Base-by-base conservation (phyloP, 306 rosid species). In the Trichosanthes cucumerina region DNA sequence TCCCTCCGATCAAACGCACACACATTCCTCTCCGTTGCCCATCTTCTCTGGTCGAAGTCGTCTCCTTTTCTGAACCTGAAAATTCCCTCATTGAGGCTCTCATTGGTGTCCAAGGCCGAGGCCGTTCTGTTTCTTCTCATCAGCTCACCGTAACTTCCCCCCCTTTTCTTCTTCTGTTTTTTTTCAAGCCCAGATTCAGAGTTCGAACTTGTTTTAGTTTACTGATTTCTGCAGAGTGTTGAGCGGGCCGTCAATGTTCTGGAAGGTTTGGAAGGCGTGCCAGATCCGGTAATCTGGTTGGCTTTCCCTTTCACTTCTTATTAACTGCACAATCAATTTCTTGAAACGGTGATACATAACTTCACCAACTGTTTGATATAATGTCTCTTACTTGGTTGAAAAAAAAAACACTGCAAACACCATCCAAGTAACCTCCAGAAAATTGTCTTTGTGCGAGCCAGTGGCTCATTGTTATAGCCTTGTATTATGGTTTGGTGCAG, bases 271-370 rank as follows among this genome's bases (percentile, higher is more conserved):
- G 85, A 81, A 15, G 98, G 98, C 16, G 93, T 93, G 57, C 85
- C 85, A 19, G 89, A 93, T 79, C 98, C 98, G 90, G 98, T 93
- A 78, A 93, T 75, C 98, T 93, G 88, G 93, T 93, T 73, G 9
- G 88, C 82, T 78, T 34, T 78, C 50, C 23, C 46, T 56, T 26
- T 58, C 81, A 6, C 49, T 66, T 41, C 43, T 18, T 15, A 24
- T 15, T 33, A 19, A 60, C 6, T n/a, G 36, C 66, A 47, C 18
- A 59, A 59, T 13, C 12, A 59, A 23, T 31, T 15, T 31, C 43
- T 62, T 62, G 69, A 62, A 62, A 64, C 72, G 21, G 15, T 69
- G 18, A 12, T 69, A 43, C 19, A 63, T 47, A 78, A 11, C 26
- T 19, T 9, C 31, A 23, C 12, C 19, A 76, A 76, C 50, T 52